Conservation (phyloP, 202 grass and related monocot genomes). For the Miscanthus sacchariflorus region DNA sequence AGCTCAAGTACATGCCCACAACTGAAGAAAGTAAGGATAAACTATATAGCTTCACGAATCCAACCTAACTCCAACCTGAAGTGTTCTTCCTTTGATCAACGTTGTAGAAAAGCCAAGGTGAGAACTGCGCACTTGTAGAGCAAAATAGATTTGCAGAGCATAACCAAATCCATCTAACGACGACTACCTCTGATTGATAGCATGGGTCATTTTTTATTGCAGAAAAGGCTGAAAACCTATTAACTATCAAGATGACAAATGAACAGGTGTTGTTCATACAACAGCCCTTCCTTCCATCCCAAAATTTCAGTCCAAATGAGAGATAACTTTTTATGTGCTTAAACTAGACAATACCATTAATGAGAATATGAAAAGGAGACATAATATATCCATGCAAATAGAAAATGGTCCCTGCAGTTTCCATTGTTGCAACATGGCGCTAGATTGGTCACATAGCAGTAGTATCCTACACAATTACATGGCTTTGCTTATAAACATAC, state of each 20-base stretch:
- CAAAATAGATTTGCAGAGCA: neutral
- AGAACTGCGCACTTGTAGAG: neutral
- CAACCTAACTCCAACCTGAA: conserved; percentile 11
- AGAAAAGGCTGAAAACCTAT: neutral
- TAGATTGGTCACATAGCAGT: neutral
- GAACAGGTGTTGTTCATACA: neutral
- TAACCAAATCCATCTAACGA: neutral
- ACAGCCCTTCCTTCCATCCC: neutral
- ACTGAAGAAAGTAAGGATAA: neutral
- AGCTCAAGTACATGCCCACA: neutral
- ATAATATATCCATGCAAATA: neutral
- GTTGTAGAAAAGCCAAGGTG: neutral
- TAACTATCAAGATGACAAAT: neutral
- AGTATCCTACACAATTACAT: conserved; percentile 4
- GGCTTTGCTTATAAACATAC: conserved; percentile 46
- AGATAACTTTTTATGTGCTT: neutral
- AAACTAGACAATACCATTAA: neutral
- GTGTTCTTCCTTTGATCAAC: conserved; percentile 12
- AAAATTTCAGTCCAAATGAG: neutral
- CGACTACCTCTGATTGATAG: neutral
- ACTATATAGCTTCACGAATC: neutral
- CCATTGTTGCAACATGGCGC: neutral
- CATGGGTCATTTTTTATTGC: neutral
- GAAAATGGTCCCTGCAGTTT: neutral
- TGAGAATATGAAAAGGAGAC: neutral